Percentiles rank a stretch among this genome's conserved stretches.
Conservation (phyloP, 1,284 basidiomycete genomes). For the Apiotrichum mycotoxinovorans region DNA sequence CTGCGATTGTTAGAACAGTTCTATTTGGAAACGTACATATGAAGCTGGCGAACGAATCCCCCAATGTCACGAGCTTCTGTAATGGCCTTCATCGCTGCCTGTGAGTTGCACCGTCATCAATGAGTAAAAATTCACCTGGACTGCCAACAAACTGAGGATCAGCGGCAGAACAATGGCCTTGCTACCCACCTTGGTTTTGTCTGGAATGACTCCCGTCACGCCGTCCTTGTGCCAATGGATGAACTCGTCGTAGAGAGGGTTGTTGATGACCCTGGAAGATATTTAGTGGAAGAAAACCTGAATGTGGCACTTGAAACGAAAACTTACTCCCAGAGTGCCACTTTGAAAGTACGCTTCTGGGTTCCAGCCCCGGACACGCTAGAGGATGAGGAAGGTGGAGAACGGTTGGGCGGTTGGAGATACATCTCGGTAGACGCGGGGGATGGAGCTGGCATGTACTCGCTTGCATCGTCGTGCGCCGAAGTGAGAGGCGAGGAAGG, state of each 20-base stretch:
- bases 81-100: slow-evolving; percentile 16
- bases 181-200: slow-evolving; percentile 10
- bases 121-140: neutral
- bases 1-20: neutral
- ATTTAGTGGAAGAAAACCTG: neutral
- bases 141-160: slow-evolving; percentile 14
- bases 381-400: neutral
- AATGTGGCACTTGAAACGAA: neutral
- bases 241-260: neutral
- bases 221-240: slow-evolving; percentile 15
- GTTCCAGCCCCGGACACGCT: too few species aligned
- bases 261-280: slow-evolving; percentile 13
- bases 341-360: slow-evolving; percentile 14
- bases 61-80: slow-evolving; percentile 14
- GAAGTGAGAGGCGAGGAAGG: neutral
- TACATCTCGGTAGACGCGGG: neutral
- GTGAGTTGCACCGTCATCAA: neutral
- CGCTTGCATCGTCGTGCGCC: neutral
- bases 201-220: slow-evolving; percentile 7
- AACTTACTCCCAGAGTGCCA: slow-evolving; percentile 19
- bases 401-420: too few species aligned
- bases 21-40: slow-evolving; percentile 6
- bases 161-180: neutral
- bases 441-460: neutral
- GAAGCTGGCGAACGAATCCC: slow-evolving; percentile 19